Evolutionary conservation across 257 asterid species (phyloP).

Genomic region (Echium plantagineum): DNA sequence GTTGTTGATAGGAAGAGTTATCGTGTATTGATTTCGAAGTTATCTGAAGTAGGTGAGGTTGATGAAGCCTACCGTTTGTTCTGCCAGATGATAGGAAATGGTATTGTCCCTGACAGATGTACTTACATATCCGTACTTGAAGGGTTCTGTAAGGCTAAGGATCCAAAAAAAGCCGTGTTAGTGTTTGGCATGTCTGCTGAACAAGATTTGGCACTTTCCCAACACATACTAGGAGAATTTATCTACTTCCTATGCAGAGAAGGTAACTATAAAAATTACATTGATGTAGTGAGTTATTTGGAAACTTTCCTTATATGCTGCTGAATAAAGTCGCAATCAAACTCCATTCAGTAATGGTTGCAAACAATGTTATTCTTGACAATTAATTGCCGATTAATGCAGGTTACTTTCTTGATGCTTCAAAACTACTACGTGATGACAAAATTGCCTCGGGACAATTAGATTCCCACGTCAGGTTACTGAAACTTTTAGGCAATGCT

Average conservation of each 20-base stretch:
- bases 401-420: constrained; percentile 26
- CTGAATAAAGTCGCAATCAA: too few relatives aligned
- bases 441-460: constrained; percentile 18
- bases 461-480: constrained; percentile 37
- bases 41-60: constrained; percentile 40
- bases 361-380: too few relatives aligned
- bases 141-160: constrained; percentile 47
- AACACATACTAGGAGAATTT: constrained; percentile 25
- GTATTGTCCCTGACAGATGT: constrained; percentile 42
- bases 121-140: constrained; percentile 42
- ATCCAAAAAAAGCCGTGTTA: constrained; percentile 37
- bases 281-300: too few relatives aligned
- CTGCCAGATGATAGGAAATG: constrained; percentile 54
- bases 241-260: constrained; percentile 48
- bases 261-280: constrained; percentile 19
- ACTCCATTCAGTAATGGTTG: too few relatives aligned
- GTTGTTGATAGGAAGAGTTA: constrained; percentile 52
- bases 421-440: constrained; percentile 30
- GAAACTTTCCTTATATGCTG: too few relatives aligned
- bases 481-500: constrained; percentile 36
- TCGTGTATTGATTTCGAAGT: constrained; percentile 42
- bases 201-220: constrained; percentile 39
- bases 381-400: too few relatives aligned
- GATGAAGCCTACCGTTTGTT: constrained; percentile 70
- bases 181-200: constrained; percentile 38